Evolutionary conservation across 108 stramenopile species (phyloP).

Genomic region (Fistulifera pelliculosa): DNA sequence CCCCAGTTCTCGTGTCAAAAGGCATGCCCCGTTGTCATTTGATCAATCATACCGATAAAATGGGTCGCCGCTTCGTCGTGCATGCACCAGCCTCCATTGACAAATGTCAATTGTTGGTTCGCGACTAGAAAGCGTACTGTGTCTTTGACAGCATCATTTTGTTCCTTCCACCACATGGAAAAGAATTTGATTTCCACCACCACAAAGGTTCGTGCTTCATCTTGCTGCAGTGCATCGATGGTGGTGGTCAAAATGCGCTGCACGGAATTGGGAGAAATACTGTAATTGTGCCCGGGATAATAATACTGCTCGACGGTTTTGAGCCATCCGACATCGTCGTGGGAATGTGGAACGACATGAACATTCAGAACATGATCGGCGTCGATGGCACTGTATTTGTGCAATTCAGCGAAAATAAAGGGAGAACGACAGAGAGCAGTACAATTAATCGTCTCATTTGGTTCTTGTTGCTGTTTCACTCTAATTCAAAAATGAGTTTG

Average conservation of each 20-base stretch:
- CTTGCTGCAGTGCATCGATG: slow-evolving; percentile 47
- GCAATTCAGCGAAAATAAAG: no score
- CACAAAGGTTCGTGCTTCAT: slow-evolving; percentile 82
- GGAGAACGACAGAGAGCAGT: no score
- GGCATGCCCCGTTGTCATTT: slow-evolving; percentile 88
- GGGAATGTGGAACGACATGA: slow-evolving; percentile 86
- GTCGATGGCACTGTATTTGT: slow-evolving; percentile 1
- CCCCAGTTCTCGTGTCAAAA: slow-evolving; percentile 79
- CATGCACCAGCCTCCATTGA: slow-evolving; percentile 98
- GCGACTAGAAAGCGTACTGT: slow-evolving; percentile 53
- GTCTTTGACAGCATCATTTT: slow-evolving; percentile 31
- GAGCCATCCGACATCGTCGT: slow-evolving; percentile 91
- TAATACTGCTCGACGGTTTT: slow-evolving; percentile 96
- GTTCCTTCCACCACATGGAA: slow-evolving; percentile 86
- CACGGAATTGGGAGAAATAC: slow-evolving; percentile 63
- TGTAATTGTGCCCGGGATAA: slow-evolving; percentile 70
- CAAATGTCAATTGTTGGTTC: slow-evolving; percentile 71
- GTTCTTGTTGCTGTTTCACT: no score
- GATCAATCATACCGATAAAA: slow-evolving; percentile 94
- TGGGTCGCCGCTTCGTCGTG: slow-evolving; percentile 94
- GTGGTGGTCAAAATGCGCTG: slow-evolving; percentile 73
- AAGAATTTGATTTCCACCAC: slow-evolving; percentile 94
- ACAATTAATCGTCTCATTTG: no score
- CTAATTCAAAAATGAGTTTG: no score
- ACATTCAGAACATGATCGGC: slow-evolving; percentile 45